phyloP scores from a whole-genome alignment of 2,329 filamentous ascomycete genomes.

The Nemania sp. region DNA sequence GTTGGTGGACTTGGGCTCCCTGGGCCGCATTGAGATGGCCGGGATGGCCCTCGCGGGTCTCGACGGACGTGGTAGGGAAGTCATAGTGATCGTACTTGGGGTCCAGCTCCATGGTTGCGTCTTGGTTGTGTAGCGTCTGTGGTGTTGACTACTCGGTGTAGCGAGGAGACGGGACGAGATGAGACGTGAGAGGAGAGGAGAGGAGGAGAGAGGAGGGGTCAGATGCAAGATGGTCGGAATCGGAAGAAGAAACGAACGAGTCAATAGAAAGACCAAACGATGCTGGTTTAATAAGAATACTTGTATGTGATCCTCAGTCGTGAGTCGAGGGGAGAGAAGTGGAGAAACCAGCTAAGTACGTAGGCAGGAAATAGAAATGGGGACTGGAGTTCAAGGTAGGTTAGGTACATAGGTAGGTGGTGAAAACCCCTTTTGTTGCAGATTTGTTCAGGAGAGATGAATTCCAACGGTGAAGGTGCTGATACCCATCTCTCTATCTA shows the following conservation, averaged over 20 bases:
- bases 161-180: slow-evolving; percentile 8
- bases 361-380: not conserved
- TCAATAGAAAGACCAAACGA: slow-evolving; percentile 12
- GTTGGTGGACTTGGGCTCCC: slow-evolving; percentile 88
- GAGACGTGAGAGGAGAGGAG: not conserved
- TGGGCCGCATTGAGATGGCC: slow-evolving; percentile 88
- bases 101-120: slow-evolving; percentile 76
- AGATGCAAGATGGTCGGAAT: not conserved
- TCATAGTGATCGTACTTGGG: slow-evolving; percentile 97
- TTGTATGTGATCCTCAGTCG: not conserved
- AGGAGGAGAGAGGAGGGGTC: not conserved
- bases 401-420: too few species aligned
- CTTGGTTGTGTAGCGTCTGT: slow-evolving; percentile 47
- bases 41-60: slow-evolving; percentile 80
- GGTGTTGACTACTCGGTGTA: slow-evolving; percentile 38
- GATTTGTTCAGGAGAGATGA: not conserved
- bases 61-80: slow-evolving; percentile 83
- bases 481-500: too few species aligned
- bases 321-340: not conserved
- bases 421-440: not conserved
- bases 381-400: too few species aligned
- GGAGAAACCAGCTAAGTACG: slow-evolving; percentile 2
- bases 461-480: not conserved
- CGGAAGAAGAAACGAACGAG: not conserved
- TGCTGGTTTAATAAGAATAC: slow-evolving; percentile 23